Conservation (phyloP, 192 early-diverging fungal genomes). For the Glomus cerebriforme region DNA sequence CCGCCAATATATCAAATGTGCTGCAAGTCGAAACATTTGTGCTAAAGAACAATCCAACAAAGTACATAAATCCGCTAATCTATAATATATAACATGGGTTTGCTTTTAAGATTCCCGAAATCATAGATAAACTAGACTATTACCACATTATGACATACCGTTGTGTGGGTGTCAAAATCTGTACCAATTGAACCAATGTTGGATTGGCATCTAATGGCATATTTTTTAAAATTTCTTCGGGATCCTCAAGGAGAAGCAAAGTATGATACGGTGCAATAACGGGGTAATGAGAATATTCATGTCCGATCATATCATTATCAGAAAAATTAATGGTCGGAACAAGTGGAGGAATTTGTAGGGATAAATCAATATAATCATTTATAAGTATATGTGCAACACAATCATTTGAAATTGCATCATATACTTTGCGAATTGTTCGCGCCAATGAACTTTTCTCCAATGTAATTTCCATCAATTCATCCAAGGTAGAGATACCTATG, state of each 20-base stretch:
- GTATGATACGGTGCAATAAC: slow-evolving; percentile 87
- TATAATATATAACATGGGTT: slow-evolving; percentile 32
- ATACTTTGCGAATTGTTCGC: slow-evolving; percentile 61
- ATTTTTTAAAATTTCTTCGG: slow-evolving; percentile 74
- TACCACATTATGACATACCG: slow-evolving; percentile 45
- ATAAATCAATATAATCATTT: slow-evolving; percentile 79
- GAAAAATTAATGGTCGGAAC: slow-evolving; percentile 34
- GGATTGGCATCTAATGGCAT: slow-evolving; percentile 83
- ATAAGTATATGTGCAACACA: slow-evolving; percentile 64
- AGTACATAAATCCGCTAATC: slow-evolving; percentile 78
- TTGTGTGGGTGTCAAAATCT: slow-evolving; percentile 83
- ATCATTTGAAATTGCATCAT: slow-evolving; percentile 49
- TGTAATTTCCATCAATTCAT: slow-evolving; percentile 29
- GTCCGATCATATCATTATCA: slow-evolving; percentile 38
- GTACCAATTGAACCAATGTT: slow-evolving; percentile 85
- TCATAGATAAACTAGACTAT: background rate
- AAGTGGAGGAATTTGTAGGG: slow-evolving; percentile 62
- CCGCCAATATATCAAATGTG: slow-evolving; percentile 92
- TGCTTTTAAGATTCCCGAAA: background rate
- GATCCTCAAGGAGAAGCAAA: slow-evolving; percentile 80
- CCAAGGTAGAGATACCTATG: background rate
- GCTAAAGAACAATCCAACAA: slow-evolving; percentile 91
- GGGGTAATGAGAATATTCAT: slow-evolving; percentile 71
- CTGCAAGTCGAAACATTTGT: slow-evolving; percentile 85
- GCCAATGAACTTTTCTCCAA: slow-evolving; percentile 51